Evolutionary conservation across 139 green algal genomes (phyloP).

Genomic region (Chlamydomonas sphaeroides): DNA sequence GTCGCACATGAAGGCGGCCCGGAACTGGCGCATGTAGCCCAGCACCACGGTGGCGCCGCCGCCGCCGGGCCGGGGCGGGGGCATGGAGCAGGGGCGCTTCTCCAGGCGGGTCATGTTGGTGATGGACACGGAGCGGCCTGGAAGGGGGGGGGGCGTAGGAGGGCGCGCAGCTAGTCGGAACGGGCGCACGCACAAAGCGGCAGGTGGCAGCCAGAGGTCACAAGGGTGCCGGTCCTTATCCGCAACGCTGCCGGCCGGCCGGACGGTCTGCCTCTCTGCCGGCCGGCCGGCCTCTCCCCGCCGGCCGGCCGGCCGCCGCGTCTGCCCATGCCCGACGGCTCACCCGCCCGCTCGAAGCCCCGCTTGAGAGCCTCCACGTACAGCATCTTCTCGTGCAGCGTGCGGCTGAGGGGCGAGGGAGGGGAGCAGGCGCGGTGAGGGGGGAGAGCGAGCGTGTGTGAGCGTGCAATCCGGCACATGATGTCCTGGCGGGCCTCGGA

Average conservation of each 20-base stretch:
- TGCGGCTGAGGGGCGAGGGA: constrained; percentile 27
- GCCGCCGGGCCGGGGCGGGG: not conserved
- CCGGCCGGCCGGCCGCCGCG: too few relatives aligned
- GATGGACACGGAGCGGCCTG: constrained; percentile 15
- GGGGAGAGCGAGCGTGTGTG: too few relatives aligned
- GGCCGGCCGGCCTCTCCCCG: too few relatives aligned
- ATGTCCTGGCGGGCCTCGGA: too few relatives aligned
- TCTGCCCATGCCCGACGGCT: not conserved
- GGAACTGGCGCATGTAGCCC: constrained; percentile 58
- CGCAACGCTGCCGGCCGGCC: too few relatives aligned
- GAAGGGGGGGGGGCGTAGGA: not conserved
- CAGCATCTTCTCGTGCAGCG: constrained; percentile 56
- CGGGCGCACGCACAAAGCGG: too few relatives aligned
- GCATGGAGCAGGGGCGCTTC: constrained; percentile 42
- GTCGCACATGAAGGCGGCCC: constrained; percentile 34
- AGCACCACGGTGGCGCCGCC: constrained; percentile 6
- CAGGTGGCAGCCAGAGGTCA: too few relatives aligned
- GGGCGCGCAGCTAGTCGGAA: too few relatives aligned
- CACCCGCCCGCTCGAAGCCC: constrained; percentile 37
- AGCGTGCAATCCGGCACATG: too few relatives aligned
- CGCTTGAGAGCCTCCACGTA: constrained; percentile 48
- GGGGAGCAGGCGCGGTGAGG: not conserved
- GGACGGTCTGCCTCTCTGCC: too few relatives aligned
- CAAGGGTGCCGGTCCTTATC: too few relatives aligned
- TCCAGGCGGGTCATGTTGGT: constrained; percentile 52